Evolutionary conservation across 2,329 filamentous ascomycete species (phyloP), one percentile per base, ranked within the genome.

Genomic region (Penicillium oxalicum): DNA sequence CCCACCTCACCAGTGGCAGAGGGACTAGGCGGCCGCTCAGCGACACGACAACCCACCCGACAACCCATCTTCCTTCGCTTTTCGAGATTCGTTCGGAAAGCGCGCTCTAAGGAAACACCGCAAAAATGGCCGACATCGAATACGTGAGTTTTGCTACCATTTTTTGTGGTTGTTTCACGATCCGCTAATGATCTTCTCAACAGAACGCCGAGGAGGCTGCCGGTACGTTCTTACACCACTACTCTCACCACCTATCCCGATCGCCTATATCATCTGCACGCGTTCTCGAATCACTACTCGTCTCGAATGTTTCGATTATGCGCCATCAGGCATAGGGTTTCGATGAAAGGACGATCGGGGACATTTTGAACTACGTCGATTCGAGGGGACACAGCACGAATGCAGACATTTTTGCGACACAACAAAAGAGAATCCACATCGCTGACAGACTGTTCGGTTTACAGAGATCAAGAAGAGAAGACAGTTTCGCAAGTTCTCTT

Each of bases 401-500:
- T 18, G 18, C 18, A 18, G 18, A 18, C 18, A 18, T 18, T 18
- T 18, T 18, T 18, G 1, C 18, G 18, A 18, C 18, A 2, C 32
- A 35, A 57, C 49, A 45, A 51, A 48, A 40, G 40, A 55, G 46
- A 53, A 47, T 40, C 43, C 45, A 52, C 49, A 44, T 40, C 61
- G 58, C 65, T 69, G 66, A 70, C 65, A 60, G 49, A 50, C 48
- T 34, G 48, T 54, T 61, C 59, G 56, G 51, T 56, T 47, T 58
- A 71, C 71, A 84, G 93, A 96, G 88, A 81, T 98, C 78, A 98
- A 97, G 90, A 95, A 88, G 84, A 95, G 87, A 82, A 95, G 93
- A 91, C 81, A 90, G 68, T 96, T 97, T 88, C 88, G 90, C 81
- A 98, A 97, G 87, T 98, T 97, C 76, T 93, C 91, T 67, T 98